Conservation (phyloP, 129 eudicot genomes). For the Arctium minus region DNA sequence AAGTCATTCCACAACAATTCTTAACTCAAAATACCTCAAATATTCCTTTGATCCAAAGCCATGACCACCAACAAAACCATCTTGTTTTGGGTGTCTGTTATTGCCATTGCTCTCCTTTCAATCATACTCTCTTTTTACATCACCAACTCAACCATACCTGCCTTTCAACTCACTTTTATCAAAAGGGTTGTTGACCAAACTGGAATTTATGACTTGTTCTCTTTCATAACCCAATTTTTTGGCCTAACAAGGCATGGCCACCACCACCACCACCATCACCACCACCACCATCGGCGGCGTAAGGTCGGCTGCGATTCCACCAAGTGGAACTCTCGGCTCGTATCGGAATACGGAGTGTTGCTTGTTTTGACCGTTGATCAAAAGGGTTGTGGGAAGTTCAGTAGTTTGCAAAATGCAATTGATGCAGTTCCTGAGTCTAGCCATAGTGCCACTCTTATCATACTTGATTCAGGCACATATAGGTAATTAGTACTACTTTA, state of each 20-base stretch:
- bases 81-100: conserved; percentile 53
- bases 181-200: conserved; percentile 21
- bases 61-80: conserved; percentile 44
- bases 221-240: conserved; percentile 6
- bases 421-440: conserved; percentile 76
- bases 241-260: background rate
- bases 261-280: conserved; percentile 31
- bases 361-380: conserved; percentile 58
- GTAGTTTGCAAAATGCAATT: conserved; percentile 74
- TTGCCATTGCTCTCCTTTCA: conserved; percentile 53
- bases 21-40: conserved; percentile 13
- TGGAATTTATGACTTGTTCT: conserved; percentile 28
- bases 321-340: conserved; percentile 57
- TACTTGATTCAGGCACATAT: conserved; percentile 72
- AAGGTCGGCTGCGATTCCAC: conserved; percentile 32
- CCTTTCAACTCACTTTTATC: conserved; percentile 22
- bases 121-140: conserved; percentile 31
- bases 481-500: conserved; percentile 32
- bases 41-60: conserved; percentile 14
- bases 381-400: conserved; percentile 78
- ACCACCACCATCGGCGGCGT: conserved; percentile 22
- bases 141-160: conserved; percentile 14
- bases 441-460: conserved; percentile 48
- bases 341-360: conserved; percentile 39
- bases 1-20: conserved; percentile 8